Conservation (phyloP, 805 yeast genomes). For the Lipomyces yamadae region DNA sequence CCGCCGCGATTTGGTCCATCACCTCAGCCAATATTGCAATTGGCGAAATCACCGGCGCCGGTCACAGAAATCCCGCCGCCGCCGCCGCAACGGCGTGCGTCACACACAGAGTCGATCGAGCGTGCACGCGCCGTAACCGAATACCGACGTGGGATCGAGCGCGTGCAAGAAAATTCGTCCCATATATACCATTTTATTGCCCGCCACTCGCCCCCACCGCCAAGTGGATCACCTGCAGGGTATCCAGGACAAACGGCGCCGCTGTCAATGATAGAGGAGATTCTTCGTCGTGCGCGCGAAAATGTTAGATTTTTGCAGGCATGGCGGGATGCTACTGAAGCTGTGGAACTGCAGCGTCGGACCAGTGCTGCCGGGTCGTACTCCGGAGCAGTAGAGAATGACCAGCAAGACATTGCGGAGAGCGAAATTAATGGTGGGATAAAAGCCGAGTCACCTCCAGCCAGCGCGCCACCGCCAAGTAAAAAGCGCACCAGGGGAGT, state of each 20-base stretch:
- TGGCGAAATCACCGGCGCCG: background rate
- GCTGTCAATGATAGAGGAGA: constrained; percentile 29
- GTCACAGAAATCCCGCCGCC: background rate
- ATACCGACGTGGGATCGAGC: constrained; percentile 23
- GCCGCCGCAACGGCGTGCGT: background rate
- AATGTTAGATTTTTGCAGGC: constrained; percentile 23
- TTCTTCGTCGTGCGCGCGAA: constrained; percentile 26
- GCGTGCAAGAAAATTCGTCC: constrained; percentile 30
- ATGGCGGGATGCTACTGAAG: constrained; percentile 26
- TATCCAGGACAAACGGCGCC: background rate
- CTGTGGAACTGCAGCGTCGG: constrained; percentile 13
- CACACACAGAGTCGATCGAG: constrained; percentile 25
- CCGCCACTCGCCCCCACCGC: constrained; percentile 17
- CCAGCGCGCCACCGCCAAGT: constrained; percentile 1
- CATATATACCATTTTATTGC: constrained; percentile 33
- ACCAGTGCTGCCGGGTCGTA: background rate
- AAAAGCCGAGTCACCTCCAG: background rate
- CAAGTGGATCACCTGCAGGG: background rate
- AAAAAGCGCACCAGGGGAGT: constrained; percentile 26
- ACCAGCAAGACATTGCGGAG: constrained; percentile 4
- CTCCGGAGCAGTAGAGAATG: background rate
- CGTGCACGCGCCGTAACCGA: constrained; percentile 21
- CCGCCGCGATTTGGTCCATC: background rate
- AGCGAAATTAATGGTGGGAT: background rate
- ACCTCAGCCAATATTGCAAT: background rate